phyloP scores from a whole-genome alignment of 352 stramenopile genomes.

The Globisporangium recalcitrans region DNA sequence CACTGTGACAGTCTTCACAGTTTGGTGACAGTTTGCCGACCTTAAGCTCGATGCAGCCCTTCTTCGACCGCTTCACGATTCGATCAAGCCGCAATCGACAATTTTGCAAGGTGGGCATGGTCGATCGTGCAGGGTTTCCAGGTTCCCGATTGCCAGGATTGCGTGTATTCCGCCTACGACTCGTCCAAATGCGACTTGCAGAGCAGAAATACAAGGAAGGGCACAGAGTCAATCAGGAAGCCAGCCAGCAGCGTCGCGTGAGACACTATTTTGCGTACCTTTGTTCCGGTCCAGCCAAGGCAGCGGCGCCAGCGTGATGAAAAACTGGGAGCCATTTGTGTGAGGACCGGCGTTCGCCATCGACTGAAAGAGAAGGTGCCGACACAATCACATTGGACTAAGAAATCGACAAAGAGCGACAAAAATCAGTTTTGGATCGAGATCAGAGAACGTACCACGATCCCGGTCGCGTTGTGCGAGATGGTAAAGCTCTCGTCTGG shows the following conservation, averaged over 20 bases:
- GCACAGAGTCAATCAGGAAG: background rate
- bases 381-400: slow-evolving; percentile 1
- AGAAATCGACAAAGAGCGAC: background rate
- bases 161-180: slow-evolving; percentile 61
- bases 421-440: background rate
- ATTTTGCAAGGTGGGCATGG: slow-evolving; percentile 64
- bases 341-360: slow-evolving; percentile 96
- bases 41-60: background rate
- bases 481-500: slow-evolving; percentile 71
- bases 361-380: slow-evolving; percentile 32
- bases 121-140: slow-evolving; percentile 50
- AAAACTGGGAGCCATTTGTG: slow-evolving; percentile 99
- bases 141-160: slow-evolving; percentile 38
- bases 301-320: slow-evolving; percentile 91
- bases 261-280: slow-evolving; percentile 25
- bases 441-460: slow-evolving; percentile 38
- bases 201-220: background rate
- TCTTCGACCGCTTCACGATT: slow-evolving; percentile 15
- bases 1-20: background rate
- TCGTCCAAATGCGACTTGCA: slow-evolving; percentile 64
- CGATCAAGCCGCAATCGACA: slow-evolving; percentile 54
- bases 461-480: slow-evolving; percentile 50
- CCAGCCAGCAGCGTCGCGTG: background rate
- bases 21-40: background rate
- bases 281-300: slow-evolving; percentile 68